These are phyloP conservation scores for Citrullus amarus DNA, from an alignment of 306 rosid species.

Conservation along the genomic window DNA sequence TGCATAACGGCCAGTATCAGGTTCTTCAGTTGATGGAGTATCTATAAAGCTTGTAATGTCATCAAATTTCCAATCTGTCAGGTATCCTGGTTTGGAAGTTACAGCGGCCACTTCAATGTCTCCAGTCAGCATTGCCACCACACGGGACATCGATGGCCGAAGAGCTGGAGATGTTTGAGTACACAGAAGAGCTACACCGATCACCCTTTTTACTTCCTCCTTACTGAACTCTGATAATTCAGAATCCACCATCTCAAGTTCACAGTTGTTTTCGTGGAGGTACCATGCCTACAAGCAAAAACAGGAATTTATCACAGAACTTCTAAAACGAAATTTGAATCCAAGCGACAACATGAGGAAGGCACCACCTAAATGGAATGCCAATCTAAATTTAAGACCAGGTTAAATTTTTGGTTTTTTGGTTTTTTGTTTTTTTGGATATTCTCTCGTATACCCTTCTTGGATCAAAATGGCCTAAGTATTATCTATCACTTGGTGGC, in stretches of 20 bases:
- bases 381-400: too few relatives aligned
- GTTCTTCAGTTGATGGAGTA: conserved; percentile 14
- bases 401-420: too few relatives aligned
- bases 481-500: background rate
- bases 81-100: conserved; percentile 49
- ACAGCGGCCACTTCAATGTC: conserved; percentile 40
- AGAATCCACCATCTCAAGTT: conserved; percentile 34
- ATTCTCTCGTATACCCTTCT: too few relatives aligned
- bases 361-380: background rate
- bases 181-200: conserved; percentile 43
- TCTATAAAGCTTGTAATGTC: conserved; percentile 18
- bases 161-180: conserved; percentile 47
- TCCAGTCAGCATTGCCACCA: conserved; percentile 65
- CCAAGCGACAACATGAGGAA: background rate
- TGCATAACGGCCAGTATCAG: conserved; percentile 13
- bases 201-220: conserved; percentile 38
- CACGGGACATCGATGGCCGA: conserved; percentile 62
- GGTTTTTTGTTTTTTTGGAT: too few relatives aligned
- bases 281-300: conserved; percentile 45
- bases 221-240: conserved; percentile 20
- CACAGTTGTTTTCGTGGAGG: conserved; percentile 34
- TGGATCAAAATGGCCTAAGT: background rate
- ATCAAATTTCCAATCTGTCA: conserved; percentile 54
- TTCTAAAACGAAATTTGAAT: background rate
- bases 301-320: background rate